Base-by-base conservation (phyloP, 2,329 filamentous ascomycete genomes). In the Lachnellula suecica region DNA sequence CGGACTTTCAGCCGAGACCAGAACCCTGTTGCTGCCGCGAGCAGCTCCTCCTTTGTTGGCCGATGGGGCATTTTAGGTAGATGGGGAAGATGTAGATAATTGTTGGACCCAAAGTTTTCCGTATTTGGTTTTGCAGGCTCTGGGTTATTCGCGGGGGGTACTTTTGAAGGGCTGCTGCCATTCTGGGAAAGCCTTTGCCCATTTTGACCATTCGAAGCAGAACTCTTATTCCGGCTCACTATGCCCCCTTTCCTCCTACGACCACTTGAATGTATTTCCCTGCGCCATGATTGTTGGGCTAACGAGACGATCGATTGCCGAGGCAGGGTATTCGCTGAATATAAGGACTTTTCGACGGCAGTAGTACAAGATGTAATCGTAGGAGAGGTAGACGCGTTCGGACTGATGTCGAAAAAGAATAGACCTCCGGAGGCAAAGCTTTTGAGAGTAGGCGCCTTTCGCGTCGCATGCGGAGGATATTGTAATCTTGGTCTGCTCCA, bases 11-110 rank as follows among this genome's bases (percentile, higher is more conserved):
- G 72, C 44, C 94, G 83, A 57, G 95, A 87, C 85, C 91, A 94
- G 69, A 97, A 97, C 1, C 92, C 92, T 20, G 85, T 97, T 31
- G 94, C 91, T 4, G 94, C 93, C 19, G 89, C 88, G 31, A 99
- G 77, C 24, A 99, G 79, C 70, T 99, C 94, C 68, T 97, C 92
- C 67, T 96, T 97, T 7, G 87, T 93, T 4, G 94, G 93, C 19
- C 92, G 81, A 73, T 97, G 91, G n/a, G 87, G 83, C 69, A 91
- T 82, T 62, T 89, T 87, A 22, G 85, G 82, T 51, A 87, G 65
- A 40, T 70, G 53, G 64, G 79, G 73, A 51, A 84, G 69, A 64
- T 83, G 78, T 8, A 84, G 64, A 59, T 86, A 86, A 60, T 82
- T 83, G 29, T 51, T 62, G 20, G 63, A 51, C n/a, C 43, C 47